phyloP scores from a whole-genome alignment of 129 eudicot genomes.

The sunflower (Helianthus annuus) region DNA sequence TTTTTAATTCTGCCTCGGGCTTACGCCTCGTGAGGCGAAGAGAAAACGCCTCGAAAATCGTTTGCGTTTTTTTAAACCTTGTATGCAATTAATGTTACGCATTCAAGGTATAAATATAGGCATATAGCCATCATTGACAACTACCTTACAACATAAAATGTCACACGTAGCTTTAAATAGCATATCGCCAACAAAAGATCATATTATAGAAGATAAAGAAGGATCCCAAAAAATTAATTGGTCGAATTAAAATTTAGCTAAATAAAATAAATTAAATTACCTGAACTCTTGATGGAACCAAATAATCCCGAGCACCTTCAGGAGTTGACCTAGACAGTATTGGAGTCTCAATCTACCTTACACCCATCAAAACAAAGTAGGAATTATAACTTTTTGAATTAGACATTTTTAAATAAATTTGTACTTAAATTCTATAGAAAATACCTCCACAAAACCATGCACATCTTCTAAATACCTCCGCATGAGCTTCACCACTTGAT shows the following conservation, averaged over 20 bases:
- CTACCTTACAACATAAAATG: not conserved
- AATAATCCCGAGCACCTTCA: constrained; percentile 98
- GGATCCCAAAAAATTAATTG: not conserved
- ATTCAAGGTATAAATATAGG: not conserved
- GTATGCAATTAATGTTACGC: not conserved
- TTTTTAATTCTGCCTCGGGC: too few species aligned
- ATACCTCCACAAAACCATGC: constrained; percentile 91
- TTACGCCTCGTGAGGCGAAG: too few species aligned
- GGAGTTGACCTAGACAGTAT: constrained; percentile 97
- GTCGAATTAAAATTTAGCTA: not conserved
- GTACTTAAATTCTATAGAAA: constrained; percentile 18
- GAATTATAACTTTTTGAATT: too few species aligned
- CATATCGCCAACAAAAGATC: not conserved
- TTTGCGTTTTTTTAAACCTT: too few species aligned
- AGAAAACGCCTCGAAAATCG: too few species aligned
- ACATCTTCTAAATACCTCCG: constrained; percentile 89
- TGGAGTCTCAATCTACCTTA: constrained; percentile 99
- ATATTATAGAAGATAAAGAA: not conserved
- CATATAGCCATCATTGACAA: not conserved
- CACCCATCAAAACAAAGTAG: constrained; percentile 62
- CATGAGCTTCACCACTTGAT: constrained; percentile 79
- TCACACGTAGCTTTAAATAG: not conserved
- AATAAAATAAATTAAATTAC: constrained; percentile 35
- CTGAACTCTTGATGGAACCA: constrained; percentile 99
- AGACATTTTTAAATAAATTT: not conserved